Conservation (phyloP, 169 alveolate genomes). For the Theileria sp. region DNA sequence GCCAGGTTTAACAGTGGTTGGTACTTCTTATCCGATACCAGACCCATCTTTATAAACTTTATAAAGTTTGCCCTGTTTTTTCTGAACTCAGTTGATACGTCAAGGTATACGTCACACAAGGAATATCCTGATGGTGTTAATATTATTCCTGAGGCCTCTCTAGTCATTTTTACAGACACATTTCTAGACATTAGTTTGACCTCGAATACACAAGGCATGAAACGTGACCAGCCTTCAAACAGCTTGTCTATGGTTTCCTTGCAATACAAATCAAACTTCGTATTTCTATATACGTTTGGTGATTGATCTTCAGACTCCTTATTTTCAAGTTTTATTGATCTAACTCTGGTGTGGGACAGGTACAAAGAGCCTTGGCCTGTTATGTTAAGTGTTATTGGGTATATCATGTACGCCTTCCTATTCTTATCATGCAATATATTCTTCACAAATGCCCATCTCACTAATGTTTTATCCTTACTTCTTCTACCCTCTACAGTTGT, state of each 20-base stretch:
- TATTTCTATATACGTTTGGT: background rate
- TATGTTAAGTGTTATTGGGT: conserved; percentile 43
- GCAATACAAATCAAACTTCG: conserved; percentile 15
- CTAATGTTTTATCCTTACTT: background rate
- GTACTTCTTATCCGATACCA: conserved; percentile 28
- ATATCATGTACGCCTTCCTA: conserved; percentile 40
- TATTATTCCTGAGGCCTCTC: conserved; percentile 28
- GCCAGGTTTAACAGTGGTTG: conserved; percentile 42
- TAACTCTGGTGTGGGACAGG: conserved; percentile 9
- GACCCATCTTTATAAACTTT: conserved; percentile 35
- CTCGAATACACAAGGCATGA: conserved; percentile 32
- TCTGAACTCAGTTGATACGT: conserved; percentile 18
- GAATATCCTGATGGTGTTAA: conserved; percentile 52
- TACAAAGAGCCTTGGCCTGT: conserved; percentile 49
- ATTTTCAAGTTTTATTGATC: background rate
- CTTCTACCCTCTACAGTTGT: background rate
- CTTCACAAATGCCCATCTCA: conserved; percentile 35
- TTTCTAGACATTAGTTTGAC: conserved; percentile 29
- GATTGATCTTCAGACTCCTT: background rate
- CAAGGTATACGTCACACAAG: conserved; percentile 11
- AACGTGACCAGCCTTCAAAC: conserved; percentile 20
- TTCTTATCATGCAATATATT: conserved; percentile 27
- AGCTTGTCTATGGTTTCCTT: background rate
- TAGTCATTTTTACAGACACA: conserved; percentile 21
- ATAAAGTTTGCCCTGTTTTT: conserved; percentile 37